Evolutionary conservation across 176 grass and related monocot species (phyloP), one percentile per base, ranked within the genome.

Genomic region (Pontederia crassipes): DNA sequence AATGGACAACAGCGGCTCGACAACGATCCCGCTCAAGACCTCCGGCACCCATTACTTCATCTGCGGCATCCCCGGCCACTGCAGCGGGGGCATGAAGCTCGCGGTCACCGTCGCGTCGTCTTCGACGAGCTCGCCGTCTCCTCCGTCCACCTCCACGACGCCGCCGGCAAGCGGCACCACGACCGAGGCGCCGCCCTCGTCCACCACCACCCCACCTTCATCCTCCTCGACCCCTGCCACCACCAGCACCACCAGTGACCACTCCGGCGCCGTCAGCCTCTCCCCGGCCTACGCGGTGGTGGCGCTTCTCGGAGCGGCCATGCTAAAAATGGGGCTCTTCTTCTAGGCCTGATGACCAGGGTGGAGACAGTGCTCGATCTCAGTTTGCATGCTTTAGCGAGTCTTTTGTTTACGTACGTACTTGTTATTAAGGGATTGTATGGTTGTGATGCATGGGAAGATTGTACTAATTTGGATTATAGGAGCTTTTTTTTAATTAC

Each of bases 11-110:
- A 77, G 65, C 70, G 89, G 89, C 35, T 11, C 45, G 0, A 95
- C 81, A 51, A 77, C 72, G 29, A n/a, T 89, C 61, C 66, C 85
- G 6, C 81, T 95, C 56, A 88, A 81, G 68, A 88, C 85, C 8
- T 13, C 78, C 9, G 89, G 89, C 46, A 82, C 79, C 75, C 89
- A 80, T 78, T 88, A 95, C 75, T 95, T 77, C 84, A 88, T 95
- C 72, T 95, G 89, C 47, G 72, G 84, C 59, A 45, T 88, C 8
- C 0, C 85, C 5, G 61, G 84, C 8, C 89, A 88, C 69, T 95
- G 89, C 85, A 68, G 78, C 51, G 68, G 32, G 45, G 89, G 89
- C 75, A 95, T 95, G 89, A 95, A 95, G 75, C 78, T 95, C 59
- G 51, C 28, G 18, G 78, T 95, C 11, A 50, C 70, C 14, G 89